Evolutionary conservation across 371 early-diverging fungal genomes (phyloP), one percentile per base, ranked within the genome.

Genomic region (Amoeboaphelidium occidentale): DNA sequence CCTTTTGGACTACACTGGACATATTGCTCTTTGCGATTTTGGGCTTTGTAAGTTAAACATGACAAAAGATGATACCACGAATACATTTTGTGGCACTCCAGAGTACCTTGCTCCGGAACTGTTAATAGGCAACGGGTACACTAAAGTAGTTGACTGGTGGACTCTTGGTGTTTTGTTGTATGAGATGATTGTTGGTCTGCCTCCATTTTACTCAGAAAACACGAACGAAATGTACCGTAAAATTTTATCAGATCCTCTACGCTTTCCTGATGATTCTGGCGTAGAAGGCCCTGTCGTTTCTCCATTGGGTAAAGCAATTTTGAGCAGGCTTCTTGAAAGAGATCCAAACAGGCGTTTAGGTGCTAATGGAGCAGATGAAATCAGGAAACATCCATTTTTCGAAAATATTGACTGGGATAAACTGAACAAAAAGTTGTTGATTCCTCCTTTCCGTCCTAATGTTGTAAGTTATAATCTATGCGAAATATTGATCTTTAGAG

Each of bases 1-100:
- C 49, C 66, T 94, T 51, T 62, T 94, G n/a, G 86, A 84, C 63
- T 51, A 48, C 26, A 63, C 61, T 26, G 57, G 54, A 21, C 94
- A 94, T 64, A 90, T 97, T 60, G 89, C 89, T 3, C 72, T 98
- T 27, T 84, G 85, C 62, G 97, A 97, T 70, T 94, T 94, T 69
- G 97, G 97, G 0, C 74, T 98, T 53, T 93, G 93, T 72, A 92
- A 92, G 64, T 70, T 75, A 52, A 68, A 74, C 27, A 81, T 84
- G 60, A 63, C 62, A 26, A 66, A 70, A 44, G 69, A 71, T 43
- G 65, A 65, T 47, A 72, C 68, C 52, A 84, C 90, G 20, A 81
- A 76, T 58, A 90, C 90, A 1, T 79, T 87, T 46, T 88, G 90
- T 64, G 90, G 90, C 2, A 87, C 90, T 20, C 79, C 81, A 10